Evolutionary conservation across 306 rosid genomes (phyloP).

Genomic region (Quercus rubra): DNA sequence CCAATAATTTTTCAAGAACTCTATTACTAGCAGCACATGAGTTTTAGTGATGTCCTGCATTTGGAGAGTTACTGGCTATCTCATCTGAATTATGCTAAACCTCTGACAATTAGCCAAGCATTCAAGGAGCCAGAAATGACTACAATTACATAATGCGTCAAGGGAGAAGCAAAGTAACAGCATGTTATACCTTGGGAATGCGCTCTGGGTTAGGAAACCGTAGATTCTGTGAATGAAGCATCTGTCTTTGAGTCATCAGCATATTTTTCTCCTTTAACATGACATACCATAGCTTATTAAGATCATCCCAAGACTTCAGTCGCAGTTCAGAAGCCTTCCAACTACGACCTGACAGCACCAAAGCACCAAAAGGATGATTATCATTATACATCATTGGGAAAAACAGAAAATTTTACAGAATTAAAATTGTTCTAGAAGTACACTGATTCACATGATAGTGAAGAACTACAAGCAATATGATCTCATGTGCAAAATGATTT

Average conservation of each 20-base stretch:
- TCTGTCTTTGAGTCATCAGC: conserved; percentile 96
- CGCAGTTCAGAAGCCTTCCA: conserved; percentile 94
- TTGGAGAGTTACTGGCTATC: not conserved
- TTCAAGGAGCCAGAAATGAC: not conserved
- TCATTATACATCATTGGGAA: not conserved
- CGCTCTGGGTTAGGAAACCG: conserved; percentile 86
- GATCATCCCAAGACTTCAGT: conserved; percentile 95
- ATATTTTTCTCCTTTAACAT: conserved; percentile 92
- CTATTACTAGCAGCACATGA: not conserved
- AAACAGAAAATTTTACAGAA: not conserved
- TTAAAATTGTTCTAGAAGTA: not conserved
- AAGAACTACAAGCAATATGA: not conserved
- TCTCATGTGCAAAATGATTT: not conserved
- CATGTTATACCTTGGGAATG: conserved; percentile 69
- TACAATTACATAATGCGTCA: not conserved
- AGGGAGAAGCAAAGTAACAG: conserved; percentile 8
- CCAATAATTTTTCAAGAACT: not conserved
- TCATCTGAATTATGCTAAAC: not conserved
- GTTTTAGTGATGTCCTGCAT: not conserved
- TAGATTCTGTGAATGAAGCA: conserved; percentile 88
- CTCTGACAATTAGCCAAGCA: not conserved
- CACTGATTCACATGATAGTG: no score
- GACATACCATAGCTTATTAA: conserved; percentile 85
- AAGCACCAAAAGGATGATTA: not conserved
- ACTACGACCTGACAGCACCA: conserved; percentile 61